Evolutionary conservation across 768 basidiomycete species (phyloP).

Genomic region (Mycena polygramma): DNA sequence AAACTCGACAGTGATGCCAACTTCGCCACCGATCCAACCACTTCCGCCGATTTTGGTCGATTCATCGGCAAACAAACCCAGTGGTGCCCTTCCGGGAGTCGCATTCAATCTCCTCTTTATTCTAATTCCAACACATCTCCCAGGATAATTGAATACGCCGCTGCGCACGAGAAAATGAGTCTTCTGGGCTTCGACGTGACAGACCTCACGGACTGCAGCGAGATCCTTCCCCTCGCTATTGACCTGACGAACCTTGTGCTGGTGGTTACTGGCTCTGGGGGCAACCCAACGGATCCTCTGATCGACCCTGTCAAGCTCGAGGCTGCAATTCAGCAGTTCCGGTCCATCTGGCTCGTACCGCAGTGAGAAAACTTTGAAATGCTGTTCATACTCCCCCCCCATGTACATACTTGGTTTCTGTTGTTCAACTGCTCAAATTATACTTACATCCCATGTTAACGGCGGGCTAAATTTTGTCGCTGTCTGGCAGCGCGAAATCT

Average conservation of each 20-base stretch:
- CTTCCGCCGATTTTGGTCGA: background rate
- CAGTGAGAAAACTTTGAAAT: too few relatives aligned
- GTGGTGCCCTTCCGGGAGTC: background rate
- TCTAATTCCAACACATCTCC: background rate
- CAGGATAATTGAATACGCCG: background rate
- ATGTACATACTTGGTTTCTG: too few relatives aligned
- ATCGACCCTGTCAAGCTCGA: constrained; percentile 1
- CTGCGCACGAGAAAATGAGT: background rate
- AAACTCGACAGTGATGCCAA: background rate
- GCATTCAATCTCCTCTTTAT: background rate
- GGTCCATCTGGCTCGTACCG: too few relatives aligned
- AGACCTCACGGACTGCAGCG: background rate
- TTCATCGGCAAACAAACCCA: background rate
- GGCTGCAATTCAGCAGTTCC: background rate
- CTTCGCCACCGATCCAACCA: background rate
- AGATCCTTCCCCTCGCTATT: background rate
- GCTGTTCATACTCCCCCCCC: too few relatives aligned
- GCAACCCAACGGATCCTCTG: background rate
- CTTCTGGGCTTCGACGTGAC: background rate
- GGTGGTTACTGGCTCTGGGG: background rate
- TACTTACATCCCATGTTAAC: too few relatives aligned
- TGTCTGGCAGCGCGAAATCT: too few relatives aligned
- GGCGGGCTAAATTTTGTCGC: too few relatives aligned
- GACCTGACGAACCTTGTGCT: background rate
- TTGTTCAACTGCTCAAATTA: too few relatives aligned